Conservation (phyloP, 495 filamentous ascomycete genomes). For the Parathielavia appendiculata region DNA sequence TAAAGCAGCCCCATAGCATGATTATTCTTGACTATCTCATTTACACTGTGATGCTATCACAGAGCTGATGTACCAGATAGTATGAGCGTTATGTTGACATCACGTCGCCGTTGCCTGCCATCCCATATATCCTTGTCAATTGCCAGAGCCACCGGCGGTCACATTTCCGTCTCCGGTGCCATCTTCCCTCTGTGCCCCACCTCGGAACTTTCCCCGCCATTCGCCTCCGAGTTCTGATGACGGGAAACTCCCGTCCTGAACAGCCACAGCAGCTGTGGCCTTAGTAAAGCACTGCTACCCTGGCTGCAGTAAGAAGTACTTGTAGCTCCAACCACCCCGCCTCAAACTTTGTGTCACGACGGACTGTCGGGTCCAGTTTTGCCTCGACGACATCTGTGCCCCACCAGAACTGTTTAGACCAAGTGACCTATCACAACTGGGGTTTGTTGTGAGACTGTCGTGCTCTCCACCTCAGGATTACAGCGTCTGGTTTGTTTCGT, state of each 20-base stretch:
- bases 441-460: not conserved
- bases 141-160: not conserved
- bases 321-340: conserved; percentile 14
- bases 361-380: not conserved
- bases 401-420: not conserved
- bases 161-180: not conserved
- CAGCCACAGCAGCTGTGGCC: not conserved
- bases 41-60: no score
- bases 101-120: no score
- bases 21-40: no score
- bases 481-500: conserved; percentile 28
- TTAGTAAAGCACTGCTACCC: not conserved
- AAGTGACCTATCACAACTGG: conserved; percentile 13
- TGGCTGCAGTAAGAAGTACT: not conserved
- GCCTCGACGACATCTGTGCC: conserved; percentile 8
- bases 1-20: no score
- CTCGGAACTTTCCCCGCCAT: conserved; percentile 2
- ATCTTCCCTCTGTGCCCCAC: not conserved
- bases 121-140: not conserved
- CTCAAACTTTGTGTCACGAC: conserved; percentile 9
- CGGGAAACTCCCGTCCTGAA: no score
- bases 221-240: not conserved
- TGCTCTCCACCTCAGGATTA: conserved; percentile 6
- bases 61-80: no score
- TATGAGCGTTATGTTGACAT: no score